Evolutionary conservation across 306 rosid species (phyloP), one percentile per base, ranked within the genome.

Genomic region (Cucurbita moschata): DNA sequence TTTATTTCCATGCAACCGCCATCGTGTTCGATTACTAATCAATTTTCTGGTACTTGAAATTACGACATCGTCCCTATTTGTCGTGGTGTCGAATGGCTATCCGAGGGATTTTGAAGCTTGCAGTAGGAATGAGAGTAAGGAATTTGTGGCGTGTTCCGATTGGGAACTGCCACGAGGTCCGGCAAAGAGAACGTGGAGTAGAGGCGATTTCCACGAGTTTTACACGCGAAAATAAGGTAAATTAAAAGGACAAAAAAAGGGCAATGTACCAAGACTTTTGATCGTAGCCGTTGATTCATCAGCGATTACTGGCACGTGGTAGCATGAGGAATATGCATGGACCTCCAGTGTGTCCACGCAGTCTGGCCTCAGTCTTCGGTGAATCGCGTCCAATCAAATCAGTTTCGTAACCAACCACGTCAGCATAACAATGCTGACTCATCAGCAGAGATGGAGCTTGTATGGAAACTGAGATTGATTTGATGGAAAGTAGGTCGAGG

Each of bases 261-360:
- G 10, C 14, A 60, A 60, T 18, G 10, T 0, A 9, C 21, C 26
- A 13, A 5, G 5, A 51, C 10, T 7, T 13, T 71, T 55, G 35
- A 71, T 71, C 75, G 44, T 51, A 47, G 60, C 75, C 75, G 75
- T 71, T 35, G 61, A 51, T 71, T 37, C 21, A 4, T n/a, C 16
- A 0, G 38, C 10, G 44, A 56, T 44, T 9, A 70, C 5, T 49
- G 75, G 75, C 58, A 37, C 75, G 60, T 51, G 75, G 61, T 37
- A 15, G 19, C 75, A n/a, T 37, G 75, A 26, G 75, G 75, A 71
- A 52, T 49, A 21, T 71, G 60, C 44, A 71, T 52, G 75, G 60
- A 30, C 5, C 7, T 35, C 60, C 16, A 4, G 15, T 0, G 60
- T 47, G 44, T 23, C 13, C 75, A 71, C 75, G 60, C 75, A 7